phyloP scores from a whole-genome alignment of 2,329 filamentous ascomycete genomes.

The Cladorrhinum sp. region DNA sequence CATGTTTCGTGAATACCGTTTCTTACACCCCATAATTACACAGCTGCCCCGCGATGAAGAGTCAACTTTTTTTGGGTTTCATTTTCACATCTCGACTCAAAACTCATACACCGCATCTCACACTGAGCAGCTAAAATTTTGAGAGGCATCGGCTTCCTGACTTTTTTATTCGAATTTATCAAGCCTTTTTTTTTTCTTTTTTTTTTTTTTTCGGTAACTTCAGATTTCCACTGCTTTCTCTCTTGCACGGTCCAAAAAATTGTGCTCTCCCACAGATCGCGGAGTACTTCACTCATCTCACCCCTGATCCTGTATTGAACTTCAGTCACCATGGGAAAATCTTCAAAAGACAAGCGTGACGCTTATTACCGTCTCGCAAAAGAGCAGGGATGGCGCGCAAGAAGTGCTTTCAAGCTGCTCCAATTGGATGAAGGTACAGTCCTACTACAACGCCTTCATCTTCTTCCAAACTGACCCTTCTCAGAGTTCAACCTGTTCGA shows the following conservation, averaged over 20 bases:
- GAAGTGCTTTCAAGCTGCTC: conserved; percentile 94
- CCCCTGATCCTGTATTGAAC: not conserved
- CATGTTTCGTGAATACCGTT: not conserved
- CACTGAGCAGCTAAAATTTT: not conserved
- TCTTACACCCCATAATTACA: not conserved
- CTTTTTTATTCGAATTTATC: no score
- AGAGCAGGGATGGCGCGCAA: conserved; percentile 96
- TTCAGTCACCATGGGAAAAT: conserved; percentile 73
- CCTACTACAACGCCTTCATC: not conserved
- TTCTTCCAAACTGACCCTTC: conserved; percentile 3
- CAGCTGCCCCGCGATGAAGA: conserved; percentile 6
- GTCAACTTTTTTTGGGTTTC: not conserved
- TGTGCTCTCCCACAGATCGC: not conserved
- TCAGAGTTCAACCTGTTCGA: conserved; percentile 91
- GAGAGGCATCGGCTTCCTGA: not conserved
- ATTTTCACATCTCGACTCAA: not conserved
- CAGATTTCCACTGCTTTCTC: not conserved
- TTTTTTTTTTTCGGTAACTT: no score
- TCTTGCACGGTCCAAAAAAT: not conserved
- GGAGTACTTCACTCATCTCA: conserved; percentile 8
- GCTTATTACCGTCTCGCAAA: conserved; percentile 97
- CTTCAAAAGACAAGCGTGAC: conserved; percentile 97
- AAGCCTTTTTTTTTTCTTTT: no score
- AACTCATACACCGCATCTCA: not conserved
- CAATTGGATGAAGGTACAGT: conserved; percentile 76